A percentile compares a stretch with the other conserved stretches of the same genome.
Evolutionary conservation across 108 stramenopile genomes (phyloP).

Genomic region (Fistulifera solaris): DNA sequence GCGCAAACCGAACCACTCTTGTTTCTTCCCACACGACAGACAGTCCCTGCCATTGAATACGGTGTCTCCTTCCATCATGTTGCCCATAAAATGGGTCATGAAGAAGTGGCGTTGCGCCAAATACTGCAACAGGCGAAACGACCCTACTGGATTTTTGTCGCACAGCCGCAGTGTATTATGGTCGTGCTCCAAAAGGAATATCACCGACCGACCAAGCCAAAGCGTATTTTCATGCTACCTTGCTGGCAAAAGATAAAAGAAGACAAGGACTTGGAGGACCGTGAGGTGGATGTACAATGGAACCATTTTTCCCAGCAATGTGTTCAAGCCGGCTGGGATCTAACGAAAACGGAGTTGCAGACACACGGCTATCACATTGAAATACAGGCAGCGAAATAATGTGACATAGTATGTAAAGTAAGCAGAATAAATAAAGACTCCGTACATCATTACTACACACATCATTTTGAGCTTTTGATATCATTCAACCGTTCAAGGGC

Average conservation of each 20-base stretch:
- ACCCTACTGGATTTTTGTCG: not conserved
- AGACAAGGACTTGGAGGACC: not conserved
- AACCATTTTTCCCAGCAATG: slow-evolving; percentile 10
- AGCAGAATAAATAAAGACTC: too few species aligned
- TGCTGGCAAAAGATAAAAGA: slow-evolving; percentile 14
- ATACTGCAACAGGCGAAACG: slow-evolving; percentile 16
- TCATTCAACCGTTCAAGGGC: not conserved
- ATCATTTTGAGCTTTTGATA: too few species aligned
- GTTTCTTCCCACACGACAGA: slow-evolving; percentile 25
- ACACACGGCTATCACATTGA: slow-evolving; percentile 29
- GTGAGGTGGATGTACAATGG: slow-evolving; percentile 18
- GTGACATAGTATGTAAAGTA: too few species aligned
- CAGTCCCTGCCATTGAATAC: slow-evolving; percentile 8
- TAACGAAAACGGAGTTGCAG: slow-evolving; percentile 21
- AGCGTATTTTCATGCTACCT: slow-evolving; percentile 57
- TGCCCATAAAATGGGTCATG: slow-evolving; percentile 15
- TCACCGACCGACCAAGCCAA: slow-evolving; percentile 39
- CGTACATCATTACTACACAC: too few species aligned
- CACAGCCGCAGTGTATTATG: slow-evolving; percentile 17
- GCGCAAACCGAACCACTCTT: slow-evolving; percentile 57
- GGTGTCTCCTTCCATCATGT: not conserved
- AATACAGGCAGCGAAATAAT: too few species aligned
- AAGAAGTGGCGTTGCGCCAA: slow-evolving; percentile 54
- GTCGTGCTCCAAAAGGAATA: slow-evolving; percentile 32
- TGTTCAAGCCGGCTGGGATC: slow-evolving; percentile 32